These are phyloP conservation scores for Cucumis variabilis DNA, from an alignment of 331 rosid genomes.

Conservation along the genomic window DNA sequence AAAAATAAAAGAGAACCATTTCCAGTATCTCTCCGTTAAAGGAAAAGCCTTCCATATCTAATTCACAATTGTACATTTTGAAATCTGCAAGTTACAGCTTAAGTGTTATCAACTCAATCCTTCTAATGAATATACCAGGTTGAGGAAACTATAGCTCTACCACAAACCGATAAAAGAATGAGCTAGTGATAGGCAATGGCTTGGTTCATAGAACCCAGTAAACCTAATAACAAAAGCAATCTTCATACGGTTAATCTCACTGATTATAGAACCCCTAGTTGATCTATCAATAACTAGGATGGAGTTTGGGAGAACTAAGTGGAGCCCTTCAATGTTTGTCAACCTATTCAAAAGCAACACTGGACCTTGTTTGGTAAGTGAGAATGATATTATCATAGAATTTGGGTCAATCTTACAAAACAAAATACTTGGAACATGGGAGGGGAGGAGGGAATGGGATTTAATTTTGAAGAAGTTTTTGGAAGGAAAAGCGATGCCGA, in stretches of 20 bases:
- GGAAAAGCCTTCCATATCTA: neutral
- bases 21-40: conserved; percentile 12
- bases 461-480: neutral
- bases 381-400: neutral
- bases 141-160: neutral
- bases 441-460: neutral
- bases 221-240: neutral
- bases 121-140: conserved; percentile 12
- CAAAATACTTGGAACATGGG: neutral
- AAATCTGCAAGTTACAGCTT: conserved; percentile 8
- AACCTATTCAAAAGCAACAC: neutral
- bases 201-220: neutral
- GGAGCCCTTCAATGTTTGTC: conserved; percentile 1
- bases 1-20: conserved; percentile 8
- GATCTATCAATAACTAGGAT: conserved; percentile 17
- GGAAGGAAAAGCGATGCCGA: neutral
- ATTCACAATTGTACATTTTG: conserved; percentile 3
- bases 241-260: neutral
- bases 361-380: neutral
- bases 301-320: conserved; percentile 1
- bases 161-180: neutral
- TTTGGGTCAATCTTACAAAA: neutral
- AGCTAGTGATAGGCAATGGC: conserved; percentile 11
- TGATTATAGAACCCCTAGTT: conserved; percentile 7
- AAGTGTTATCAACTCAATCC: neutral